phyloP scores from a whole-genome alignment of 768 basidiomycete species.

The Epithele typhae region DNA sequence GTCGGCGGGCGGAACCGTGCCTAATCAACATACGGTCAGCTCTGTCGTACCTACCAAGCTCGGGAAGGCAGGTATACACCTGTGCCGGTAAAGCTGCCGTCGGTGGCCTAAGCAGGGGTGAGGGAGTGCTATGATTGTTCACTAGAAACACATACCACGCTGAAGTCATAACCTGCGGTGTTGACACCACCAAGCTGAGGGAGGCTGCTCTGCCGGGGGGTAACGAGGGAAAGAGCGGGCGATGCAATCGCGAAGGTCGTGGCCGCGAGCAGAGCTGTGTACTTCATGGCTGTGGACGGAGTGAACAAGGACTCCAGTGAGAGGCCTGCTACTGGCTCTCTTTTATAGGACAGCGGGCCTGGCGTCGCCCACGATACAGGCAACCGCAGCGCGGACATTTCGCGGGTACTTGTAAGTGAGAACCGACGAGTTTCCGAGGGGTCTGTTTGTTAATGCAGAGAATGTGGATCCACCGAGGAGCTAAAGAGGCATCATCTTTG shows the following conservation, averaged over 20 bases:
- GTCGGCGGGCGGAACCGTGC: slow-evolving; percentile 33
- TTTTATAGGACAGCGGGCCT: no score
- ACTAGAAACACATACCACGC: slow-evolving; percentile 30
- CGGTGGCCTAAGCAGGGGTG: slow-evolving; percentile 21
- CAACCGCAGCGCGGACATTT: slow-evolving; percentile 7
- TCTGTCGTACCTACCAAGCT: background rate
- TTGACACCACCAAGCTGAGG: slow-evolving; percentile 46
- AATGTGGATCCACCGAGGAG: no score
- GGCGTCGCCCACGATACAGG: no score
- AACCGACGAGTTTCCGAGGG: slow-evolving; percentile 9
- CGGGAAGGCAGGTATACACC: background rate
- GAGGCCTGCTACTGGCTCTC: no score
- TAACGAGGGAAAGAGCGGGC: no score
- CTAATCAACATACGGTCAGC: slow-evolving; percentile 3
- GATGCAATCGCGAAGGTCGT: slow-evolving; percentile 17
- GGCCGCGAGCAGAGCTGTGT: slow-evolving; percentile 18
- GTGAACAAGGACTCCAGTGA: no score
- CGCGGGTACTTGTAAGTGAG: slow-evolving; percentile 4
- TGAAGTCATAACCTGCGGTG: slow-evolving; percentile 45
- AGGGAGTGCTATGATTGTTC: background rate
- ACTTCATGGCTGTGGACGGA: slow-evolving; percentile 16
- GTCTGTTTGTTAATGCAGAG: background rate
- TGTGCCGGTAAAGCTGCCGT: slow-evolving; percentile 41
- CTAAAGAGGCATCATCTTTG: no score
- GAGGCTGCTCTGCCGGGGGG: slow-evolving; percentile 21